A percentile compares a stretch with the other conserved stretches of the same genome.
phyloP scores from a whole-genome alignment of 345 rosid species.

The Salix suchowensis region DNA sequence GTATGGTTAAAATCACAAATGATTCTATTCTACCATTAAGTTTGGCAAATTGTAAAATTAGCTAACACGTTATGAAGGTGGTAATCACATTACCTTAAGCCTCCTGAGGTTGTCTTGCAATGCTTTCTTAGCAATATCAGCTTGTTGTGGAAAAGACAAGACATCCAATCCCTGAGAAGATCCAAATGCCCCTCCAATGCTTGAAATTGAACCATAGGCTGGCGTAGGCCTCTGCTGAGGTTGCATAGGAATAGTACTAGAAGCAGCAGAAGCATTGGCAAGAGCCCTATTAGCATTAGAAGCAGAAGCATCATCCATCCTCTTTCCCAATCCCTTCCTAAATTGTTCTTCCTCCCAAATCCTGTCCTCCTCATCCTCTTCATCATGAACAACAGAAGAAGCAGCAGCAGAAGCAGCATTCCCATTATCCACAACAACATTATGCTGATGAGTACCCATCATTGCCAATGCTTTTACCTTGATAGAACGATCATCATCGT shows the following conservation, averaged over 20 bases:
- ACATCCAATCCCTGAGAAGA: conserved; percentile 45
- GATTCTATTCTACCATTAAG: too few species aligned
- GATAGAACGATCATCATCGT: conserved; percentile 15
- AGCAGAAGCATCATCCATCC: conserved; percentile 58
- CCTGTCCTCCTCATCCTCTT: conserved; percentile 80
- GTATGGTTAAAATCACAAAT: too few species aligned
- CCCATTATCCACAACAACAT: background rate
- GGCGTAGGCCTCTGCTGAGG: conserved; percentile 4
- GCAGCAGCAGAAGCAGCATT: too few species aligned
- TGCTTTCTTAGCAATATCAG: conserved; percentile 70
- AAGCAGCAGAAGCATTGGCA: conserved; percentile 18
- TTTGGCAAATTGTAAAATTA: background rate
- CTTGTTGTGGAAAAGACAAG: conserved; percentile 65
- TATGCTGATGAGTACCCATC: background rate
- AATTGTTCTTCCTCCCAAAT: conserved; percentile 93
- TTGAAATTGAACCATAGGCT: conserved; percentile 34
- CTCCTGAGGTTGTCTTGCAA: conserved; percentile 47
- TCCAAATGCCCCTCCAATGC: conserved; percentile 50
- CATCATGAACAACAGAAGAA: conserved; percentile 20
- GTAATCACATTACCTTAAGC: conserved; percentile 51
- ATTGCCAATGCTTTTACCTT: background rate
- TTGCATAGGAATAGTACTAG: background rate
- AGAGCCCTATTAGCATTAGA: conserved; percentile 22
- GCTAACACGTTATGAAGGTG: background rate
- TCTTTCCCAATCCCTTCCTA: conserved; percentile 82